These are phyloP conservation scores for Albugo laibachii DNA, from an alignment of 352 stramenopile species.

Conservation along the genomic window DNA sequence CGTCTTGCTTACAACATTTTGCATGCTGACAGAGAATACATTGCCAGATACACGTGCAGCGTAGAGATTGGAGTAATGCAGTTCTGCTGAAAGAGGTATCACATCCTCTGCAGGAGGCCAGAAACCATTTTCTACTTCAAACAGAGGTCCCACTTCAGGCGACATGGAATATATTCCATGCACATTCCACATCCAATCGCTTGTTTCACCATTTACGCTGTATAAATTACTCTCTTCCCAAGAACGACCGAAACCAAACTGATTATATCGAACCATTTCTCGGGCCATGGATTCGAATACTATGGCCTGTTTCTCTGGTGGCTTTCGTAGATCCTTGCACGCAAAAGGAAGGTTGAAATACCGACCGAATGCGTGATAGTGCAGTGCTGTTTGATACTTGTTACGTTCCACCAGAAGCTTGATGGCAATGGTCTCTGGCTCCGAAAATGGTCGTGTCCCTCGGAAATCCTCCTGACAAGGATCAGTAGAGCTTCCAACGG, in stretches of 20 bases:
- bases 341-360: constrained; percentile 74
- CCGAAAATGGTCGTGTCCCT: constrained; percentile 42
- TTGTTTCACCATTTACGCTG: constrained; percentile 73
- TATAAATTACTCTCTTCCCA: constrained; percentile 76
- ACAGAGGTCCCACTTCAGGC: constrained; percentile 51
- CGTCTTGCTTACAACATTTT: constrained; percentile 4
- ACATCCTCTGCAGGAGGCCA: constrained; percentile 39
- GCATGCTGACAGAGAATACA: constrained; percentile 27
- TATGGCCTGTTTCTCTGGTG: constrained; percentile 11
- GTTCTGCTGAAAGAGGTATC: constrained; percentile 27
- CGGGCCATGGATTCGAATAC: constrained; percentile 30
- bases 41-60: constrained; percentile 26
- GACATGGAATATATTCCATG: constrained; percentile 76
- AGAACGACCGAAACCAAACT: constrained; percentile 51
- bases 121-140: constrained; percentile 30
- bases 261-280: constrained; percentile 58
- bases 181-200: constrained; percentile 68
- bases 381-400: constrained; percentile 41
- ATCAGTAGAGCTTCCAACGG: constrained; percentile 34
- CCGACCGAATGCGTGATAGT: constrained; percentile 72
- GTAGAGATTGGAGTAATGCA: constrained; percentile 61
- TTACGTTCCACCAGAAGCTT: constrained; percentile 36
- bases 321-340: constrained; percentile 35
- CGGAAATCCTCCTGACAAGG: constrained; percentile 61
- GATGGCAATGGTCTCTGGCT: constrained; percentile 62